Evolutionary conservation across 228 moss, liverwort and hornwort genomes (phyloP).

Genomic region (Sphagnum fallax): DNA sequence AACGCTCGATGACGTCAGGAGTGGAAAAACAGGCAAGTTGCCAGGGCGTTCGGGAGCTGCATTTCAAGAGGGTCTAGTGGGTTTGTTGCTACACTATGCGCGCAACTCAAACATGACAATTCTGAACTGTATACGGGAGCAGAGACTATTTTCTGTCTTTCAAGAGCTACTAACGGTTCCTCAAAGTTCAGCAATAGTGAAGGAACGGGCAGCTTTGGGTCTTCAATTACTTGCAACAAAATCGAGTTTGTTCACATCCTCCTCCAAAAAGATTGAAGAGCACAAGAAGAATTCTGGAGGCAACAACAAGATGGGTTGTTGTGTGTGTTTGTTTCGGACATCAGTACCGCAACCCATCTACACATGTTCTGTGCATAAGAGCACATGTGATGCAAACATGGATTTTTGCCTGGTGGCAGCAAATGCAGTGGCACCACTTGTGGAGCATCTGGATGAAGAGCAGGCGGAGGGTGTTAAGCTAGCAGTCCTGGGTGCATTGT

Average conservation of each 20-base stretch:
- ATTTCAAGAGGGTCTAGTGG: slow-evolving; percentile 43
- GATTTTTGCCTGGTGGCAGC: slow-evolving; percentile 41
- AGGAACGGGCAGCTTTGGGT: slow-evolving; percentile 31
- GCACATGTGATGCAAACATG: slow-evolving; percentile 26
- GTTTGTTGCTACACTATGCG: slow-evolving; percentile 42
- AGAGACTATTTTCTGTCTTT: slow-evolving; percentile 43
- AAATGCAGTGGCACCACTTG: slow-evolving; percentile 20
- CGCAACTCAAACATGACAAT: slow-evolving; percentile 46
- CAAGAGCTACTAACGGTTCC: slow-evolving; percentile 28
- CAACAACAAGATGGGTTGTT: background rate
- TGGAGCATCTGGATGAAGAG: slow-evolving; percentile 43
- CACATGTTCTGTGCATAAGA: slow-evolving; percentile 20
- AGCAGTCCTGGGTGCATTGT: slow-evolving; percentile 31
- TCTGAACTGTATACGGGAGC: slow-evolving; percentile 41
- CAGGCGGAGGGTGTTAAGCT: slow-evolving; percentile 27
- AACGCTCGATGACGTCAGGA: slow-evolving; percentile 27
- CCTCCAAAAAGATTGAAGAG: background rate
- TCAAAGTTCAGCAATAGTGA: slow-evolving; percentile 33
- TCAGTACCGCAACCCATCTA: background rate
- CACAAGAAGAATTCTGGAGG: background rate
- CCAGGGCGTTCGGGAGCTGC: slow-evolving; percentile 36
- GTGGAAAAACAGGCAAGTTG: slow-evolving; percentile 20
- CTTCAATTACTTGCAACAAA: slow-evolving; percentile 37
- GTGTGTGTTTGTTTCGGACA: background rate
- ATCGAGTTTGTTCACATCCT: slow-evolving; percentile 30